Conservation (phyloP, 495 filamentous ascomycete species). For the Aspergillus carlsbadensis region DNA sequence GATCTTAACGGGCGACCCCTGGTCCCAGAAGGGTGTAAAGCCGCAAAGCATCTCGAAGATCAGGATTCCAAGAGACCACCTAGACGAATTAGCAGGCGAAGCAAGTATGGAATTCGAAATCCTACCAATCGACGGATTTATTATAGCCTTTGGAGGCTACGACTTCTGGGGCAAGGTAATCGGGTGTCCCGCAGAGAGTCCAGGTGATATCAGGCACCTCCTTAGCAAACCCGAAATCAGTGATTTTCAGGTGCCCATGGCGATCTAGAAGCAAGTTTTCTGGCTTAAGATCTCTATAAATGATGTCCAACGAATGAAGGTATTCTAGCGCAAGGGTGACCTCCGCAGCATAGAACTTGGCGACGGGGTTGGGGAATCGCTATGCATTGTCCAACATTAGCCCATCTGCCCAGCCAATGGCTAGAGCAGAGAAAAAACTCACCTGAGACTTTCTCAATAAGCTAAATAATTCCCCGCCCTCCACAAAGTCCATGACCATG, state of each 20-base stretch:
- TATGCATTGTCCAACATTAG: conserved; percentile 30
- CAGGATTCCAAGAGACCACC: conserved; percentile 97
- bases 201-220: conserved; percentile 98
- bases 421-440: conserved; percentile 31
- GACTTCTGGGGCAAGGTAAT: conserved; percentile 96
- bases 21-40: conserved; percentile 98
- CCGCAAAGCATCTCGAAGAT: conserved; percentile 99
- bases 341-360: conserved; percentile 98
- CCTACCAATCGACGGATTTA: conserved; percentile 98
- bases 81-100: conserved; percentile 29
- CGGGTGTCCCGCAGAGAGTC: conserved; percentile 98
- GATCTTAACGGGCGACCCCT: conserved; percentile 95
- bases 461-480: conserved; percentile 96
- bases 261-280: conserved; percentile 94
- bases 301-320: conserved; percentile 90
- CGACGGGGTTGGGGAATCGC: conserved; percentile 98
- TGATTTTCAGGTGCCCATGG: conserved; percentile 97
- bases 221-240: conserved; percentile 98
- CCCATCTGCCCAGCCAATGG: neutral
- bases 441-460: conserved; percentile 95
- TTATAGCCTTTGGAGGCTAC: conserved; percentile 98
- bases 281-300: conserved; percentile 96
- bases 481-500: conserved; percentile 99
- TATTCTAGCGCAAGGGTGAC: conserved; percentile 95
- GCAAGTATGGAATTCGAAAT: neutral